Percentiles rank a stretch among this genome's conserved stretches.
These are phyloP conservation scores for Boletellus ananas DNA, from an alignment of 768 basidiomycete genomes.

Conservation along the genomic window DNA sequence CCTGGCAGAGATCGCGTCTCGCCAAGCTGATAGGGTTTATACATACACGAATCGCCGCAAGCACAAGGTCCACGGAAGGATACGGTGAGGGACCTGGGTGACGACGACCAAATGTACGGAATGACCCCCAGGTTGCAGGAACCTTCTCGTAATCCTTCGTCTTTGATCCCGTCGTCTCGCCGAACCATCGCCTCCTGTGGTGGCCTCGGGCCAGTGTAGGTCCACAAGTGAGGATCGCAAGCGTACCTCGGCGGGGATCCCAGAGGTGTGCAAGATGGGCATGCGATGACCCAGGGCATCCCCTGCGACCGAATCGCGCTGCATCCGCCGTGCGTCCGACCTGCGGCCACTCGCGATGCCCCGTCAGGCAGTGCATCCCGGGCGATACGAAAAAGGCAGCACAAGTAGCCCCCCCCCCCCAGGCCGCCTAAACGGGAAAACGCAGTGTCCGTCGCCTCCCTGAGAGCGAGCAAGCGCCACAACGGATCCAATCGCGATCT, in stretches of 20 bases:
- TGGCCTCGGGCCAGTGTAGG: background rate
- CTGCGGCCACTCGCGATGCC: constrained; percentile 25
- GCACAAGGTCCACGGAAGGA: background rate
- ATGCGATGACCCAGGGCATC: constrained; percentile 11
- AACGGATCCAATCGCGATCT: constrained; percentile 1
- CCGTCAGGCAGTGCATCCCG: background rate
- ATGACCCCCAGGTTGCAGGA: too few species aligned
- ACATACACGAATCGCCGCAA: background rate
- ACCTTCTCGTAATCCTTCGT: too few species aligned
- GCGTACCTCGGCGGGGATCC: constrained; percentile 20
- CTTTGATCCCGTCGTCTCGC: constrained; percentile 11
- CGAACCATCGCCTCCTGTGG: constrained; percentile 24
- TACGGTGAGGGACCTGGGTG: background rate
- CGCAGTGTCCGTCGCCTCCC: background rate
- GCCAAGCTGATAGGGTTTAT: too few species aligned
- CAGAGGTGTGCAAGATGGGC: constrained; percentile 16
- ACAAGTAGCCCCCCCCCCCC: constrained; percentile 20
- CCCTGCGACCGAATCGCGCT: constrained; percentile 13
- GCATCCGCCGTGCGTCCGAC: constrained; percentile 22
- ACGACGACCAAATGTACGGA: background rate
- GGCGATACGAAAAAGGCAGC: background rate
- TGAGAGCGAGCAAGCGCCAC: constrained; percentile 14
- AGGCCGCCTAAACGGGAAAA: constrained; percentile 18
- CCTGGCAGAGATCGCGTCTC: too few species aligned
- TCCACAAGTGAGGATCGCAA: background rate